Evolutionary conservation across 257 asterid genomes (phyloP).

Genomic region (Cinchona pubescens): DNA sequence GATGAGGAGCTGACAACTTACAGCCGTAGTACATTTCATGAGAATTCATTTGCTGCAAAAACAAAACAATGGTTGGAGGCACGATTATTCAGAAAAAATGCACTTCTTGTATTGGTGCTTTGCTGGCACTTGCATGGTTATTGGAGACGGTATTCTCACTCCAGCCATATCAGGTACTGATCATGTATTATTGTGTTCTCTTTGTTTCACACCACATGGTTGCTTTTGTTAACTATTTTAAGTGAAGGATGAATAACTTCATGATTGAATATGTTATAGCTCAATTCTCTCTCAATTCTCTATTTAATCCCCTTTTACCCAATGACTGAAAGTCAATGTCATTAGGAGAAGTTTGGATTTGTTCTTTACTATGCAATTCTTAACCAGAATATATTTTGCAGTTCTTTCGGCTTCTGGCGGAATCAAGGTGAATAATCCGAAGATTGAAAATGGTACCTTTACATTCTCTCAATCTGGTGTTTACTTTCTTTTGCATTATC

Average conservation of each 20-base stretch:
- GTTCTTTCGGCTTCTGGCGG: conserved; percentile 98
- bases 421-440: conserved; percentile 78
- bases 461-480: conserved; percentile 6
- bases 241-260: not conserved
- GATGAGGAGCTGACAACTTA: conserved; percentile 98
- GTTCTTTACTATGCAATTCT: conserved; percentile 16
- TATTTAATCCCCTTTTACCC: not conserved
- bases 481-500: conserved; percentile 7
- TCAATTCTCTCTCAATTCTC: not conserved
- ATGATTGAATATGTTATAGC: not conserved
- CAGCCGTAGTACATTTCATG: conserved; percentile 82
- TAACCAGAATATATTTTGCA: conserved; percentile 30
- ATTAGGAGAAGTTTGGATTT: not conserved
- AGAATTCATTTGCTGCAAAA: conserved; percentile 88
- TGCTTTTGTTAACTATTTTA: not conserved
- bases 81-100: conserved; percentile 48
- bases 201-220: not conserved
- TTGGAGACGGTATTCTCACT: conserved; percentile 98
- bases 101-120: conserved; percentile 84
- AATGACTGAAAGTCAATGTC: not conserved
- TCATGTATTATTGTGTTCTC: not conserved
- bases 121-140: conserved; percentile 87
- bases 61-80: conserved; percentile 93
- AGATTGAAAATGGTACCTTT: conserved; percentile 73
- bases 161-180: conserved; percentile 94